These are phyloP conservation scores for Kwoniella botswanensis DNA, from an alignment of 768 basidiomycete species.

Conservation along the genomic window DNA sequence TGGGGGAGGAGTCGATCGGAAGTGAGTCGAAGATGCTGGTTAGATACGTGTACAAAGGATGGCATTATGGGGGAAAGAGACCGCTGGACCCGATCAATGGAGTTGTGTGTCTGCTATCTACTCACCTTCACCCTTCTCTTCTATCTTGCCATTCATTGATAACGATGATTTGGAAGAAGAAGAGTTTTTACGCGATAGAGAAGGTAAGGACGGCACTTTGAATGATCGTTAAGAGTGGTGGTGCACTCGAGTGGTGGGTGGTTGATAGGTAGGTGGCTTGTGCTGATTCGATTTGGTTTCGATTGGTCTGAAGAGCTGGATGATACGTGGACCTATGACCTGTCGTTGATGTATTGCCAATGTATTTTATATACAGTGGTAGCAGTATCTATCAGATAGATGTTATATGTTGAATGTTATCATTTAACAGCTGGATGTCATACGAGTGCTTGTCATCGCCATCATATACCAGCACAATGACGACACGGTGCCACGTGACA, in stretches of 20 bases:
- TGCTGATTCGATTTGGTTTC: neutral
- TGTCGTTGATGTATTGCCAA: neutral
- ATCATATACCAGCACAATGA: neutral
- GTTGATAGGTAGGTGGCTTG: constrained; percentile 6
- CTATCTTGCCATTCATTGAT: constrained; percentile 4
- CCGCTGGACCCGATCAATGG: neutral
- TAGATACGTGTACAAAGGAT: constrained; percentile 4
- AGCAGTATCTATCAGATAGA: no score
- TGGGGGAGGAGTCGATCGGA: neutral
- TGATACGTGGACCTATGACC: neutral
- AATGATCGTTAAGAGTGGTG: neutral
- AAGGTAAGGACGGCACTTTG: constrained; percentile 12
- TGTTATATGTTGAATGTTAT: neutral
- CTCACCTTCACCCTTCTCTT: constrained; percentile 24
- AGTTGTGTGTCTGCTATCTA: neutral
- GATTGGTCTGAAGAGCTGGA: neutral
- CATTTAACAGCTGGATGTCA: neutral
- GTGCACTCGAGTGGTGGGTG: neutral
- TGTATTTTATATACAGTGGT: neutral
- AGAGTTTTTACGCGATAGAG: constrained; percentile 2
- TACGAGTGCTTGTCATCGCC: constrained; percentile 8
- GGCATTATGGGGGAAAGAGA: neutral
- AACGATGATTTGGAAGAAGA: constrained; percentile 4
- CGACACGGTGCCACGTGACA: constrained; percentile 3
- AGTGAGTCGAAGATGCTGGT: neutral